These are phyloP conservation scores for Vitis hybrid DNA, from an alignment of 177 flowering plant species.

Conservation along the genomic window DNA sequence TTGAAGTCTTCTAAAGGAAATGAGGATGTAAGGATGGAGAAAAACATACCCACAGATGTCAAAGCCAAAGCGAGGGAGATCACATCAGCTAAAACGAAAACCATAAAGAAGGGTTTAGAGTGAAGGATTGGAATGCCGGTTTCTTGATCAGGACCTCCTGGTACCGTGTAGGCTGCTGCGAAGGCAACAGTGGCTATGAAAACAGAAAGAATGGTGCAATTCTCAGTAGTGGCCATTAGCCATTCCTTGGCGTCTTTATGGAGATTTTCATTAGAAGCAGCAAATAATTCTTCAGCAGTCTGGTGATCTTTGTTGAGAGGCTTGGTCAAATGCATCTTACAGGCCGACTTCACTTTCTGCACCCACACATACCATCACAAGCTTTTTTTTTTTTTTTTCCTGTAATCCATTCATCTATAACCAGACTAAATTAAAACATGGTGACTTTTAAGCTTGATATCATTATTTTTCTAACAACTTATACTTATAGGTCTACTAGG, in stretches of 20 bases:
- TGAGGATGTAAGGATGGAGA: conserved; percentile 28
- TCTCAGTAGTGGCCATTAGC: neutral
- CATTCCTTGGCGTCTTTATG: neutral
- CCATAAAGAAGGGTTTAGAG: conserved; percentile 12
- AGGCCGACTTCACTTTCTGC: conserved; percentile 2
- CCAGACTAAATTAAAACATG: no score
- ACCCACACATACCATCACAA: neutral
- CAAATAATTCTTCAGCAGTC: no score
- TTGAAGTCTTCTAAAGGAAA: conserved; percentile 15
- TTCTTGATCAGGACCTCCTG: conserved; percentile 3
- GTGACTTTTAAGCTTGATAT: no score
- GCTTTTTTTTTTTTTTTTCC: no score
- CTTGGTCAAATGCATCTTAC: neutral
- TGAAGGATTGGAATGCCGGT: conserved; percentile 25
- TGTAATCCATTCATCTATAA: no score
- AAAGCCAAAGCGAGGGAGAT: conserved; percentile 21
- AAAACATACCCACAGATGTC: conserved; percentile 23
- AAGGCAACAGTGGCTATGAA: conserved; percentile 9
- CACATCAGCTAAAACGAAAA: conserved; percentile 26
- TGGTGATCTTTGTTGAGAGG: neutral
- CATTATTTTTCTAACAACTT: no score
- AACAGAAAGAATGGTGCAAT: conserved; percentile 5
- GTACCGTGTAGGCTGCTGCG: neutral
- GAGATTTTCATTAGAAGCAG: neutral
- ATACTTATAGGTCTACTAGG: no score